Conservation (phyloP, 495 filamentous ascomycete genomes). For the Podospora australis region DNA sequence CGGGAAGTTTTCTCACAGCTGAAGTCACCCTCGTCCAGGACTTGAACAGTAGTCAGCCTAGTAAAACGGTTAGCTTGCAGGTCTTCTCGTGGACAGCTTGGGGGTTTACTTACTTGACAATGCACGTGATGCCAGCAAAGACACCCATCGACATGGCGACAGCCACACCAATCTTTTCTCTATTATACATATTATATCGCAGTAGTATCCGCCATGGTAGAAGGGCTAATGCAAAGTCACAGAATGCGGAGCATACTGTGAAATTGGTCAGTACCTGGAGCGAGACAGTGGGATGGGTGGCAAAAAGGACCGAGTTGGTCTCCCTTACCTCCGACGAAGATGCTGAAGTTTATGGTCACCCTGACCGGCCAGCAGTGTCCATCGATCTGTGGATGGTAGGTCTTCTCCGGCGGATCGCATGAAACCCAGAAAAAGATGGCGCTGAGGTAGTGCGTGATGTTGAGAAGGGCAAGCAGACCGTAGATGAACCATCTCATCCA, state of each 20-base stretch:
- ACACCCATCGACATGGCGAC: conserved; percentile 28
- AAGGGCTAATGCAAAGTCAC: conserved; percentile 21
- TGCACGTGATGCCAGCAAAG: conserved; percentile 21
- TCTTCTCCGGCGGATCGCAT: conserved; percentile 32
- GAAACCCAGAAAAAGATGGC: conserved; percentile 34
- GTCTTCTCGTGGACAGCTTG: neutral
- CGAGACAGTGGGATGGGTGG: neutral
- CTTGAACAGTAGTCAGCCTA: conserved; percentile 8
- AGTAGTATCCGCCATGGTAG: conserved; percentile 23
- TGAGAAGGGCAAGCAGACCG: conserved; percentile 30
- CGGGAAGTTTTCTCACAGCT: conserved; percentile 17
- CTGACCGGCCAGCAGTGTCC: conserved; percentile 31
- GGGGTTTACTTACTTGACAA: conserved; percentile 14
- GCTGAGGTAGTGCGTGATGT: conserved; percentile 31
- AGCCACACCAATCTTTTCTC: conserved; percentile 26
- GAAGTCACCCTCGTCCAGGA: conserved; percentile 17
- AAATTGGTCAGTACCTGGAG: neutral
- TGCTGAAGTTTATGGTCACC: conserved; percentile 5
- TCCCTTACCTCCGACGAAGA: conserved; percentile 13
- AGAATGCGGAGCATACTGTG: conserved; percentile 21
- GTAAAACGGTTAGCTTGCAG: neutral
- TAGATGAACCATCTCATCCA: conserved; percentile 19
- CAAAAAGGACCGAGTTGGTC: too few relatives aligned
- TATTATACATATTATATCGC: conserved; percentile 21
- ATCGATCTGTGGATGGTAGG: conserved; percentile 20